These are phyloP conservation scores for Phlebiopsis flavidoalba DNA, from an alignment of 768 basidiomycete genomes.

Conservation along the genomic window DNA sequence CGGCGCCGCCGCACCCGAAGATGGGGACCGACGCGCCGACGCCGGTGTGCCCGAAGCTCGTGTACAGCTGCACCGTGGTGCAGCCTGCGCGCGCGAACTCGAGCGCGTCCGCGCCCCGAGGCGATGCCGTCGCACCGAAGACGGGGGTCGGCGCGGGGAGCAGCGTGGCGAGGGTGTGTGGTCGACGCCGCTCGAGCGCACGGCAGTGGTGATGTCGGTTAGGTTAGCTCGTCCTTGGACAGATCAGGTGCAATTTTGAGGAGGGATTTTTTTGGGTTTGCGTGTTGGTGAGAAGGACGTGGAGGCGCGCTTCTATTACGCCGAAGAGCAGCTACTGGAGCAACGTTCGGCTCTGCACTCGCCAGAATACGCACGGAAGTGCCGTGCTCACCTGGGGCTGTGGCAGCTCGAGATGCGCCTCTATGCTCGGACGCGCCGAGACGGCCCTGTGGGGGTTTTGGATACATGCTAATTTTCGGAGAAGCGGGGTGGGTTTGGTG, in stretches of 20 bases:
- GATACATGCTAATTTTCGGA: too few relatives aligned
- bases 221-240: constrained; percentile 64
- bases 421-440: too few relatives aligned
- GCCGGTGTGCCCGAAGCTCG: too few relatives aligned
- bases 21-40: constrained; percentile 75
- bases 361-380: too few relatives aligned
- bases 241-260: constrained; percentile 96
- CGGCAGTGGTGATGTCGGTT: constrained; percentile 81
- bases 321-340: constrained; percentile 65
- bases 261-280: constrained; percentile 75
- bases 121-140: constrained; percentile 92
- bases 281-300: constrained; percentile 31
- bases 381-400: too few relatives aligned
- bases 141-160: constrained; percentile 80
- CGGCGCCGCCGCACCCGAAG: constrained; percentile 94
- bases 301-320: constrained; percentile 62
- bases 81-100: too few relatives aligned
- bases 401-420: too few relatives aligned
- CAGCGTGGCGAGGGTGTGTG: constrained; percentile 77
- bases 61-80: too few relatives aligned
- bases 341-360: constrained; percentile 76
- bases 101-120: too few relatives aligned
- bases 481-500: too few relatives aligned
- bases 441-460: too few relatives aligned
- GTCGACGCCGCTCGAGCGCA: constrained; percentile 67